Conservation (phyloP, 2,329 filamentous ascomycete species). For the Bisporella sp. region DNA sequence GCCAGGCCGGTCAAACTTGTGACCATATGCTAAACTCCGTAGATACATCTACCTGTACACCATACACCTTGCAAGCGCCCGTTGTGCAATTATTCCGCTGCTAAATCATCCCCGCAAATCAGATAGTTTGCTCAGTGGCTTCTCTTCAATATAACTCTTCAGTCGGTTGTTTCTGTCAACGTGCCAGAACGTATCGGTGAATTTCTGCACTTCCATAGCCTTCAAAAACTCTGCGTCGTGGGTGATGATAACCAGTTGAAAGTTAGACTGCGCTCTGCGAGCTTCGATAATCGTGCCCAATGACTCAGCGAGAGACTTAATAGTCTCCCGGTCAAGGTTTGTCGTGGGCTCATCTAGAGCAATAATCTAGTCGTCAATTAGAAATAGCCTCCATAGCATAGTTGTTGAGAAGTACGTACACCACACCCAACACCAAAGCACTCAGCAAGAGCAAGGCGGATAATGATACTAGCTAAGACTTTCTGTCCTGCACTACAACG, state of each 20-base stretch:
- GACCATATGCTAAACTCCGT: too few relatives aligned
- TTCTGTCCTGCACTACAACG: conserved; percentile 96
- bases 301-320: conserved; percentile 77
- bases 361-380: conserved; percentile 50
- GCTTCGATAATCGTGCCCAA: conserved; percentile 81
- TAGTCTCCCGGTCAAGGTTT: conserved; percentile 93
- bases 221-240: conserved; percentile 95
- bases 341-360: conserved; percentile 97
- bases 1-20: too few relatives aligned
- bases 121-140: conserved; percentile 23
- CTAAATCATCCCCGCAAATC: not conserved
- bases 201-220: conserved; percentile 90
- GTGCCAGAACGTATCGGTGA: conserved; percentile 85
- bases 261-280: conserved; percentile 81
- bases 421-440: conserved; percentile 96
- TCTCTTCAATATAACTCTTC: conserved; percentile 77
- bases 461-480: conserved; percentile 94
- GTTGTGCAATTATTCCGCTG: too few relatives aligned
- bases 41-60: too few relatives aligned
- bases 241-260: conserved; percentile 97
- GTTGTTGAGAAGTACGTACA: conserved; percentile 22
- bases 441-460: conserved; percentile 90
- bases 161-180: conserved; percentile 77
- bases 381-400: not conserved
- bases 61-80: too few relatives aligned